phyloP scores from a whole-genome alignment of 192 early-diverging fungal genomes.

The Fimicolochytrium jonesii region DNA sequence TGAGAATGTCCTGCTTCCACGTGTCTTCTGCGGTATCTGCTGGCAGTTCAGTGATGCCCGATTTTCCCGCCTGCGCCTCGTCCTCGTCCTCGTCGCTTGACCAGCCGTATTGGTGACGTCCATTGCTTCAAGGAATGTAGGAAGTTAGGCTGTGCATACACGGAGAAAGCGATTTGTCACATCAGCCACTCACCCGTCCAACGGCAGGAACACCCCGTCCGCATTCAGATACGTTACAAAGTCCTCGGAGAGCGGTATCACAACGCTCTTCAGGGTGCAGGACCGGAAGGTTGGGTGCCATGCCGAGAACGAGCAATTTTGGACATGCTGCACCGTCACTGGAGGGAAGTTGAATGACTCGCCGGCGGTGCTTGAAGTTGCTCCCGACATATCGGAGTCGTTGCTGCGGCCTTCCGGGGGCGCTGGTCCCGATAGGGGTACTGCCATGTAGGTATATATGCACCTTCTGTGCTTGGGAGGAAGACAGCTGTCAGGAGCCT shows the following conservation, averaged over 20 bases:
- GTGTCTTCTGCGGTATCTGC: not conserved
- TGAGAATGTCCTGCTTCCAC: not conserved
- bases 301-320: constrained; percentile 66
- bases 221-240: constrained; percentile 82
- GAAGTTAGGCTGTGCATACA: not conserved
- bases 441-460: no score
- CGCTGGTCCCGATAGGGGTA: no score
- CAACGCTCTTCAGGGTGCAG: constrained; percentile 65
- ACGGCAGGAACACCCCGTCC: constrained; percentile 83
- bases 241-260: constrained; percentile 68
- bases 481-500: no score
- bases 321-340: constrained; percentile 58
- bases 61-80: not conserved
- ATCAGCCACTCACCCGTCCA: constrained; percentile 45
- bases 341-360: constrained; percentile 37
- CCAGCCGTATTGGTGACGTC: constrained; percentile 29
- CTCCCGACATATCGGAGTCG: no score
- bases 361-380: not conserved
- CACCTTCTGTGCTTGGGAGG: no score
- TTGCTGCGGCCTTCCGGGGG: no score
- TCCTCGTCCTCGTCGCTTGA: constrained; percentile 12
- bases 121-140: constrained; percentile 12
- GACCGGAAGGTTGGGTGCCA: constrained; percentile 73
- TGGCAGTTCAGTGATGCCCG: not conserved
- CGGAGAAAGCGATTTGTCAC: not conserved